phyloP scores from a whole-genome alignment of 805 yeast species.

The Candida caryicola region DNA sequence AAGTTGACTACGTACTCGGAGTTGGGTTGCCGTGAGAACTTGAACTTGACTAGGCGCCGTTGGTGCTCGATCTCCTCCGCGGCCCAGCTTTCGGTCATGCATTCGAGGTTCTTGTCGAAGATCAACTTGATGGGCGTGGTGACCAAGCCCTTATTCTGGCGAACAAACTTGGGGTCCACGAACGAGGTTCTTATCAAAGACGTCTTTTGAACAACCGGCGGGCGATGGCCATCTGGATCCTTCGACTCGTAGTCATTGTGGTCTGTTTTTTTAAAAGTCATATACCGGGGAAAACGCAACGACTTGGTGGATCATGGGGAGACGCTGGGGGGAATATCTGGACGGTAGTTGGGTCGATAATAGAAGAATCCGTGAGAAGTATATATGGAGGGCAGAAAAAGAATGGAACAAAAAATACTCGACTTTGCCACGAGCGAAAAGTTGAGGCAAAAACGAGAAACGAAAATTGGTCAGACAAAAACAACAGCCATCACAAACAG shows the following conservation, averaged over 20 bases:
- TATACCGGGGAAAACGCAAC: neutral
- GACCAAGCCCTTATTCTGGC: conserved; percentile 16
- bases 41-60: conserved; percentile 50
- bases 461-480: no score
- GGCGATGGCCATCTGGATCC: neutral
- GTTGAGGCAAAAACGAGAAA: no score
- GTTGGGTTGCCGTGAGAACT: conserved; percentile 33
- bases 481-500: no score
- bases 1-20: conserved; percentile 35
- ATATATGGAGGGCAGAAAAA: no score
- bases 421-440: no score
- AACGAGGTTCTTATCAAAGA: conserved; percentile 22
- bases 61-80: conserved; percentile 38
- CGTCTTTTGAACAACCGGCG: neutral
- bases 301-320: neutral
- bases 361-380: no score
- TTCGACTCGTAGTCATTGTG: neutral
- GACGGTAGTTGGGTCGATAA: no score
- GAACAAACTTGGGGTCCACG: conserved; percentile 19
- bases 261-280: neutral
- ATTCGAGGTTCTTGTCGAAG: conserved; percentile 28
- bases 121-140: conserved; percentile 28
- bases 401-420: no score
- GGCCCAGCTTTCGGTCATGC: conserved; percentile 47
- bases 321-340: no score